Base-by-base conservation (phyloP, 129 eudicot species). In the Scalesia atractyloides region DNA sequence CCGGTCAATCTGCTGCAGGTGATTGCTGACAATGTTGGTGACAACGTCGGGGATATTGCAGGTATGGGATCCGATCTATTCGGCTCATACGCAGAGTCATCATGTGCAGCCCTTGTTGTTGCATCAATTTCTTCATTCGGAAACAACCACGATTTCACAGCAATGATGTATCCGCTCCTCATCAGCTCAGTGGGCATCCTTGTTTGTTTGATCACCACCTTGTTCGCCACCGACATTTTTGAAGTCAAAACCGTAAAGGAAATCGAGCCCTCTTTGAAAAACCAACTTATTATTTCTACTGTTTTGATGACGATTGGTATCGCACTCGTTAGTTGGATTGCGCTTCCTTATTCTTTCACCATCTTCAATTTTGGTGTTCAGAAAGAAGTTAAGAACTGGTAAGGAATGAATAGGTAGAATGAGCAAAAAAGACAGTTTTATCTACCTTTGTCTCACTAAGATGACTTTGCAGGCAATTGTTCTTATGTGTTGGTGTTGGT, bases 1-100 rank as follows among this genome's bases (percentile, higher is more conserved):
- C 30, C 16, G 43, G 44, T 68, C 43, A 68, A 24, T 57, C 20
- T 74, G 48, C 56, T 64, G 61, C 82, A 90, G 96, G 96, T 88
- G 4, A 91, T 91, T 66, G 96, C 93, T 60, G 97, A 91, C 79
- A 91, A 91, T 76, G 96, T 88, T 56, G 97, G 97, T 53, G 97
- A 91, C 72, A 91, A 91, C 69, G 97, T 91, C 49, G 96, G 97
- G 15, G 92, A 91, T 83, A 88, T 91, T 84, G 96, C 97, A n/a
- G 97, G 97, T 37, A 91, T 91, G 97, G 97, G 97, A 50, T 86
- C 97, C 44, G 97, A 91, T 81, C 92, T 91, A 2, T 91, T 91
- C 64, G 97, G 97, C 17, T 91, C 97, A 19, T 91, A 91, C 53
- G 96, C 96, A 5, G 96, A 90, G 76, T 82, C 96, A 13, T 90